phyloP scores from a whole-genome alignment of 2,329 filamentous ascomycete genomes.

The Atkinsonella texensis region DNA sequence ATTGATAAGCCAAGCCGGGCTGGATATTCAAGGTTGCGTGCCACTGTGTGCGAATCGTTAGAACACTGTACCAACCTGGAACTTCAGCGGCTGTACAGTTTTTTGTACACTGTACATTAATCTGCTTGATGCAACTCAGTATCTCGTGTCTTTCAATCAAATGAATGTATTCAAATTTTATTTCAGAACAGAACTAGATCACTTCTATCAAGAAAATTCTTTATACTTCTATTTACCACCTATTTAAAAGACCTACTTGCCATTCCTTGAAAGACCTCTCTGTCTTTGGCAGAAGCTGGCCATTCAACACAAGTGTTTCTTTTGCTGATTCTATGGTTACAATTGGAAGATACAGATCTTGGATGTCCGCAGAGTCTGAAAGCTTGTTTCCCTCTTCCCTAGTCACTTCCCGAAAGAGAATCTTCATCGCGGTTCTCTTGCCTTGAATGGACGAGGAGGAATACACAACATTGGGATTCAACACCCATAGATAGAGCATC shows the following conservation, averaged over 20 bases:
- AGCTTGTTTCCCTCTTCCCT: slow-evolving; percentile 33
- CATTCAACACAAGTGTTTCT: slow-evolving; percentile 34
- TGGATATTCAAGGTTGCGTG: neutral
- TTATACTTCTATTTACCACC: slow-evolving; percentile 14
- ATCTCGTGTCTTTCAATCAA: too few species aligned
- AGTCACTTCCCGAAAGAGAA: slow-evolving; percentile 36
- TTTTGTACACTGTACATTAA: neutral
- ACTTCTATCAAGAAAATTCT: too few species aligned
- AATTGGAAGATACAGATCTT: slow-evolving; percentile 44
- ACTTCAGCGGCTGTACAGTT: neutral
- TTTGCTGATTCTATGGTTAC: slow-evolving; percentile 35
- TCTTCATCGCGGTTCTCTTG: slow-evolving; percentile 34
- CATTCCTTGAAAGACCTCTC: slow-evolving; percentile 52
- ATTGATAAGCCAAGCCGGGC: neutral
- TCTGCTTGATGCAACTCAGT: neutral
- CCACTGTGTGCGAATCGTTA: neutral
- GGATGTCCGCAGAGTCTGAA: slow-evolving; percentile 40
- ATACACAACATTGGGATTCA: slow-evolving; percentile 43
- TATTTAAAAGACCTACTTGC: slow-evolving; percentile 50
- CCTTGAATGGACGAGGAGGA: slow-evolving; percentile 26
- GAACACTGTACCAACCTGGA: neutral
- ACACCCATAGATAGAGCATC: slow-evolving; percentile 40
- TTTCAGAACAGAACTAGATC: too few species aligned
- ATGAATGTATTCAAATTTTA: too few species aligned
- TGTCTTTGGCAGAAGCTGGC: slow-evolving; percentile 37